A percentile compares a stretch with the other conserved stretches of the same genome.
Conservation (phyloP, 2,329 filamentous ascomycete genomes). For the Ophiostoma montium region DNA sequence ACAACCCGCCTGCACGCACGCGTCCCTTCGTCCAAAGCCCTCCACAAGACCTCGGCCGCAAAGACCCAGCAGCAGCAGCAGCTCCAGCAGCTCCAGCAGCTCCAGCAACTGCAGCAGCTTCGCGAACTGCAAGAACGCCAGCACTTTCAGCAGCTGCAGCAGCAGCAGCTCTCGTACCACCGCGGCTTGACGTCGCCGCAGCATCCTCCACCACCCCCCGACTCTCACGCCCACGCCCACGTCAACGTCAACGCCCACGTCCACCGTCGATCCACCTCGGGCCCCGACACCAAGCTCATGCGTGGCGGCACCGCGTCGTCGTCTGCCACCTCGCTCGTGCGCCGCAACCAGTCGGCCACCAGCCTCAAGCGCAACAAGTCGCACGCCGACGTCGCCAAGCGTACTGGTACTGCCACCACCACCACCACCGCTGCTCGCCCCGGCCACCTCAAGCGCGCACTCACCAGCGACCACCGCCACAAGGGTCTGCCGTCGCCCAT, state of each 20-base stretch:
- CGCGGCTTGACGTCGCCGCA: conserved; percentile 27
- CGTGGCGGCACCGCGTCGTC: conserved; percentile 31
- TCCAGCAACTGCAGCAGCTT: conserved; percentile 12
- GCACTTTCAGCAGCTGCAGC: conserved; percentile 6
- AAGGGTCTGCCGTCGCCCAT: conserved; percentile 11
- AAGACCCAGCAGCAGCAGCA: conserved; percentile 12
- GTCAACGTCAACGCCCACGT: conserved; percentile 19
- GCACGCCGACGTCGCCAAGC: conserved; percentile 39
- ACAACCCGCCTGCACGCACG: conserved; percentile 34
- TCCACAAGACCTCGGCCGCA: conserved; percentile 25
- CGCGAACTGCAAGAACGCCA: conserved; percentile 5
- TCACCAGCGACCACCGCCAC: conserved; percentile 20
- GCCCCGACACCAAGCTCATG: conserved; percentile 32
- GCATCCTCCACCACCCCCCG: conserved; percentile 28
- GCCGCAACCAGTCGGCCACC: conserved; percentile 40
- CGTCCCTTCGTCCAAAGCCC: conserved; percentile 36
- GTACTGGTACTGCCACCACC: conserved; percentile 21
- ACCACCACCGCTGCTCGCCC: conserved; percentile 21
- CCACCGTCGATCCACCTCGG: conserved; percentile 34
- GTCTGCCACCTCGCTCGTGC: conserved; percentile 31
- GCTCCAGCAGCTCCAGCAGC: conserved; percentile 4
- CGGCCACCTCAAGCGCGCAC: conserved; percentile 36
- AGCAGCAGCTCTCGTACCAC: conserved; percentile 8
- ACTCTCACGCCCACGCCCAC: conserved; percentile 16
- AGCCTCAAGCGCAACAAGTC: conserved; percentile 48